These are phyloP conservation scores for Wickerhamiella occidentalis DNA, from an alignment of 805 yeast genomes.

Conservation along the genomic window DNA sequence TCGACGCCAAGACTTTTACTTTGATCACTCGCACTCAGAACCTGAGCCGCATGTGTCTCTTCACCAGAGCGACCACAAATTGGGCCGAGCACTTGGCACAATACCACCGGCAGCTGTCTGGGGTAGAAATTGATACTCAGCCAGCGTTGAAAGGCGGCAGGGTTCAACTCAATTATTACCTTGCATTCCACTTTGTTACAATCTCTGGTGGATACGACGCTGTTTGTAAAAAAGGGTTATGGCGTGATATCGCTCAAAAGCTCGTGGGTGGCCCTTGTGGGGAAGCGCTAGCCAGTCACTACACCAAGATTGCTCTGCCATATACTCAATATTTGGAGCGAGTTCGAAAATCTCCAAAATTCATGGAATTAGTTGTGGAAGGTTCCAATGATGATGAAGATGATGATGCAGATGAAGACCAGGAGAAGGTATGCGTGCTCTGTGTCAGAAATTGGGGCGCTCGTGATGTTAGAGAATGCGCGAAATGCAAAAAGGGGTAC, in stretches of 20 bases:
- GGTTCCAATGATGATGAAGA: background rate
- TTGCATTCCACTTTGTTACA: constrained; percentile 24
- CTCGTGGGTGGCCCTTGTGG: constrained; percentile 13
- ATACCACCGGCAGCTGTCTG: constrained; percentile 24
- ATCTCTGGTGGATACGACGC: constrained; percentile 22
- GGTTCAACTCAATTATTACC: constrained; percentile 24
- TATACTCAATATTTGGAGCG: constrained; percentile 22
- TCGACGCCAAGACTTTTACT: constrained; percentile 23
- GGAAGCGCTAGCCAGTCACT: constrained; percentile 10
- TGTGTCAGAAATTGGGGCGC: background rate
- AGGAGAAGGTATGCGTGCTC: background rate
- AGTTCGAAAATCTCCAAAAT: constrained; percentile 11
- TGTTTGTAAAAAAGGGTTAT: constrained; percentile 18
- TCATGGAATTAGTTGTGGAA: background rate
- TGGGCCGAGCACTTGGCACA: constrained; percentile 27
- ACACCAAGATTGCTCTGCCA: constrained; percentile 21
- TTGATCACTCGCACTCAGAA: background rate
- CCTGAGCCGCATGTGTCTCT: background rate
- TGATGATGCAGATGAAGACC: constrained; percentile 42
- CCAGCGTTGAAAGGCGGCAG: constrained; percentile 15
- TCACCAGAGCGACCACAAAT: background rate
- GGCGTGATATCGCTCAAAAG: constrained; percentile 14
- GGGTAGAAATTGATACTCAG: background rate
- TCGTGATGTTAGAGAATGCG: background rate
- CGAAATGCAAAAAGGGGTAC: constrained; percentile 46